Conservation (phyloP, 2,329 filamentous ascomycete genomes). For the Fusarium musae region DNA sequence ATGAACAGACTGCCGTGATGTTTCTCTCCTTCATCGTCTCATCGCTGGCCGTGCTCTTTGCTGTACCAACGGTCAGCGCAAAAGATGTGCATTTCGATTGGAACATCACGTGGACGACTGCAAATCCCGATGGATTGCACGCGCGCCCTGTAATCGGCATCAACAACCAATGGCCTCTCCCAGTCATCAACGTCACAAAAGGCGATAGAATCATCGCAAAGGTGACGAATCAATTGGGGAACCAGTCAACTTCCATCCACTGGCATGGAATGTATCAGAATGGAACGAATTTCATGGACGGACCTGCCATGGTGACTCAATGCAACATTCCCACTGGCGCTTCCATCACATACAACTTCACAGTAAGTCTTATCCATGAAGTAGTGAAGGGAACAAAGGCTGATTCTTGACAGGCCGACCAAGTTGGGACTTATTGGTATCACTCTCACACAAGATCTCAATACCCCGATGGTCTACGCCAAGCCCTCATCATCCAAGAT, state of each 20-base stretch:
- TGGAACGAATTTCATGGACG: not conserved
- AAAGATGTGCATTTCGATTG: not conserved
- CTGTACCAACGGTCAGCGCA: not conserved
- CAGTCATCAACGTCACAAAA: not conserved
- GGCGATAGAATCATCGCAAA: not conserved
- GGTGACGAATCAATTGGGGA: not conserved
- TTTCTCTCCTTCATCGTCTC: not conserved
- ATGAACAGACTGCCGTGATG: not conserved
- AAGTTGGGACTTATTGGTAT: not conserved
- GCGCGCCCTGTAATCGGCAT: not conserved
- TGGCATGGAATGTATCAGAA: not conserved
- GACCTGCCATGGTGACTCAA: not conserved
- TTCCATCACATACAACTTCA: not conserved
- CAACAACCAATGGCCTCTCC: not conserved
- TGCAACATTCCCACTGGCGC: not conserved
- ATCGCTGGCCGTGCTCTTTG: not conserved
- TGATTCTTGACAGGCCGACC: not conserved
- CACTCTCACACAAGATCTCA: not conserved
- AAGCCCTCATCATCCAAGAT: not conserved
- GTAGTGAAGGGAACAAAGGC: rapidly evolving
- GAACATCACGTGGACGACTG: not conserved
- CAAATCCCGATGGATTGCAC: not conserved
- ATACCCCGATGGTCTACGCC: not conserved
- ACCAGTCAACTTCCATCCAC: not conserved
- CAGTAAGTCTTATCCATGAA: not conserved